A percentile compares a stretch with the other conserved stretches of the same genome.
Evolutionary conservation across 768 basidiomycete genomes (phyloP).

Genomic region (Dentipellis fragilis): DNA sequence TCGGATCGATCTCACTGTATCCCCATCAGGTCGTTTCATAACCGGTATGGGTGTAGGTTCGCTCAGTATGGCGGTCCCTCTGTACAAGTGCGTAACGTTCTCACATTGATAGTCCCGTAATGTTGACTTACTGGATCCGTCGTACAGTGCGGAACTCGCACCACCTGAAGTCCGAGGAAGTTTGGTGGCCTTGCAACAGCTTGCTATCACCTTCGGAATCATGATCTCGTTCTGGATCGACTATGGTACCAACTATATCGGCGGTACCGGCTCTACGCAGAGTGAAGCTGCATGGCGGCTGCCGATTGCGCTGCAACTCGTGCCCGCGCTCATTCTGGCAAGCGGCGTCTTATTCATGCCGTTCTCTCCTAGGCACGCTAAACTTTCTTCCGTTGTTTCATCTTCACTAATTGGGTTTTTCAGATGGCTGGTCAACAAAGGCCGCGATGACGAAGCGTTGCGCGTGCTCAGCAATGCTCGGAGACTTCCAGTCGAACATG

Average conservation of each 20-base stretch:
- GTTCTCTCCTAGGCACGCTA: conserved; percentile 54
- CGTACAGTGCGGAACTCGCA: conserved; percentile 39
- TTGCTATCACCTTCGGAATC: conserved; percentile 75
- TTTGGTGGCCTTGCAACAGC: conserved; percentile 72
- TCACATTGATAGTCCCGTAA: not conserved
- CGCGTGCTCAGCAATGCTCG: conserved; percentile 53
- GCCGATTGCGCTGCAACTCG: conserved; percentile 63
- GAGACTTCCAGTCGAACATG: conserved; percentile 40
- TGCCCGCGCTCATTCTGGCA: conserved; percentile 63
- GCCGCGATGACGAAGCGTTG: conserved; percentile 67
- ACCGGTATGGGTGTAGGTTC: conserved; percentile 79
- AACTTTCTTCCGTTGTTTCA: not conserved
- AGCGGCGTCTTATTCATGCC: conserved; percentile 70
- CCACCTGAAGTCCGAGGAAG: conserved; percentile 78
- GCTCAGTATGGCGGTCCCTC: conserved; percentile 73
- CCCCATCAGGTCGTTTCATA: conserved; percentile 42
- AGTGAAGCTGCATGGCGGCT: conserved; percentile 67
- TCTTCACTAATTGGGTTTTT: not conserved
- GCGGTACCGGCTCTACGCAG: conserved; percentile 47
- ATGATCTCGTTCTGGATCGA: conserved; percentile 48
- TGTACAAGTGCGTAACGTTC: conserved; percentile 43
- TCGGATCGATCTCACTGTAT: conserved; percentile 5
- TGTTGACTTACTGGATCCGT: not conserved
- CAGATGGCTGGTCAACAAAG: conserved; percentile 71
- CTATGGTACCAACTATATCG: conserved; percentile 58